phyloP scores from a whole-genome alignment of 768 basidiomycete species.

The Agrocybe chaxingu region DNA sequence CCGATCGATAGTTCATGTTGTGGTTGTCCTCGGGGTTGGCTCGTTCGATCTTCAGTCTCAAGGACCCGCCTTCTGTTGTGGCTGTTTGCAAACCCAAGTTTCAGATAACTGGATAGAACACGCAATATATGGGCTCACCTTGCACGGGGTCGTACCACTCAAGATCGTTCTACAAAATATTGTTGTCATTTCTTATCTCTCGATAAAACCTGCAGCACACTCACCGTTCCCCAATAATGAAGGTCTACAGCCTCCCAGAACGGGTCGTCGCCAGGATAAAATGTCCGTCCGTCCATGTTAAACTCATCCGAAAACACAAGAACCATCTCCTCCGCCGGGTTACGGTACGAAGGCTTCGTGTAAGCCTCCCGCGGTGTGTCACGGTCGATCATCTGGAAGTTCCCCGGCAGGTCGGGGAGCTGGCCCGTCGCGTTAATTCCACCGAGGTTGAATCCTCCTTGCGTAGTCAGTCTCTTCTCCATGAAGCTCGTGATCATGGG shows the following conservation, averaged over 20 bases:
- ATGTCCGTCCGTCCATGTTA: slow-evolving; percentile 65
- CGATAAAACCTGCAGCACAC: slow-evolving; percentile 16
- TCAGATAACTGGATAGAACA: background rate
- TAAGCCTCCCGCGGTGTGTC: too few species aligned
- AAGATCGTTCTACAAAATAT: slow-evolving; percentile 43
- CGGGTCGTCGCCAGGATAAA: slow-evolving; percentile 69
- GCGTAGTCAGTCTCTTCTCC: too few species aligned
- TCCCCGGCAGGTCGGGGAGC: too few species aligned
- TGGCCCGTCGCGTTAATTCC: too few species aligned
- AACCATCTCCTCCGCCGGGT: too few species aligned
- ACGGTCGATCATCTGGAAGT: too few species aligned
- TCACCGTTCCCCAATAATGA: slow-evolving; percentile 65
- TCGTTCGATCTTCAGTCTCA: slow-evolving; percentile 66
- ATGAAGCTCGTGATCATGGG: too few species aligned
- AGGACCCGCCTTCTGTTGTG: slow-evolving; percentile 66
- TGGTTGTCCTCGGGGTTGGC: slow-evolving; percentile 45
- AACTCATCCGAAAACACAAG: slow-evolving; percentile 52
- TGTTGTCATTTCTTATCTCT: background rate
- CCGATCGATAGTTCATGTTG: slow-evolving; percentile 63
- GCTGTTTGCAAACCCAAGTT: slow-evolving; percentile 24
- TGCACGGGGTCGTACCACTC: slow-evolving; percentile 78
- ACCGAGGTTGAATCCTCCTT: too few species aligned
- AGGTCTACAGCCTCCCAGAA: slow-evolving; percentile 59
- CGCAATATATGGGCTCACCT: slow-evolving; percentile 18
- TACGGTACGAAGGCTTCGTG: too few species aligned